Evolutionary conservation across 805 yeast genomes (phyloP), one percentile per base, ranked within the genome.

Genomic region (Kodamaea jinghongensis): DNA sequence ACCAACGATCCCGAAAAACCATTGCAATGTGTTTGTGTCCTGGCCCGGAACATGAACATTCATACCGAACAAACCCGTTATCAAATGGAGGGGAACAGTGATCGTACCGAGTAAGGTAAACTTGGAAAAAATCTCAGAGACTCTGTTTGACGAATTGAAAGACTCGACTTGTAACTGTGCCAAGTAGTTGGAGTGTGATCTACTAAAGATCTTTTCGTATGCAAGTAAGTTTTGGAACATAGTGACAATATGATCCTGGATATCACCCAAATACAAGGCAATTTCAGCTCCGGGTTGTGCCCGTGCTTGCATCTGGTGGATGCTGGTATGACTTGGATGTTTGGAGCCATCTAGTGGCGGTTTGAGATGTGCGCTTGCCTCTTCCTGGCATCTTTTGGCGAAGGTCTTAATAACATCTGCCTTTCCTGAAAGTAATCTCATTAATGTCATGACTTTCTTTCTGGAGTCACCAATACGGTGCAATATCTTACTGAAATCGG

Each of bases 221-320:
- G 61, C 61, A 20, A 53, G 45, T 47, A 57, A 55, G 47, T 57
- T 57, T 29, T 55, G 61, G 43, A 55, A 56, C 61, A 57, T 57
- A 17, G 61, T 56, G 25, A 56, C 58, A 33, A 57, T 60, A 58
- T 57, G 61, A 50, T 57, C 61, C 47, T 56, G 61, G 40, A 57
- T 57, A 46, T 57, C 61, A 7, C 61, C 61, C 47, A 57, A 47
- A 33, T 56, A 57, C 47, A 57, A 52, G 1, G 61, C 61, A 37
- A 57, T 57, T 32, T 58, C 61, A 11, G 60, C 61, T 20, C 61
- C 44, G 8, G 61, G 61, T 31, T 56, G 61, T 1, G 54, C 58
- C 3, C 53, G 48, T 14, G 46, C 30, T 13, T 31, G 39, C 12
- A 17, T 20, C 26, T 28, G 33, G 40, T 17, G 31, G 31, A n/a